Conservation (phyloP, 371 early-diverging fungal species). For the Basidiobolus meristosporus region DNA sequence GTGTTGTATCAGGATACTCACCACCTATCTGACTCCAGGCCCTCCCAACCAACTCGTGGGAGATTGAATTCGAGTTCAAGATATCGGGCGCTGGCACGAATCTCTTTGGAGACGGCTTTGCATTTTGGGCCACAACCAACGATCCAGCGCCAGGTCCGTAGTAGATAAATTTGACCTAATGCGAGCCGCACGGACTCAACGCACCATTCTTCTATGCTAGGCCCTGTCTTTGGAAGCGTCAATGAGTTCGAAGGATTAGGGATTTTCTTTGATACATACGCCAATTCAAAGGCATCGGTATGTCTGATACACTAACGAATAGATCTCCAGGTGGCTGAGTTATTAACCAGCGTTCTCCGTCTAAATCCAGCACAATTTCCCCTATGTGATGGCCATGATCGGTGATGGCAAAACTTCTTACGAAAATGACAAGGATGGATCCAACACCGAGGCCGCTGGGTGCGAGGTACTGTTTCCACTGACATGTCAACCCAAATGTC, state of each 20-base stretch:
- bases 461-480: conserved; percentile 38
- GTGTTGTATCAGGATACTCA: neutral
- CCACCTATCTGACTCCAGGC: conserved; percentile 15
- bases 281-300: conserved; percentile 66
- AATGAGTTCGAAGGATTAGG: conserved; percentile 85
- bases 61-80: conserved; percentile 82
- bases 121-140: conserved; percentile 65
- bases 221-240: conserved; percentile 84
- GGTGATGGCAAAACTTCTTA: conserved; percentile 76
- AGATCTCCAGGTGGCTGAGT: neutral
- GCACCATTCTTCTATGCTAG: conserved; percentile 7
- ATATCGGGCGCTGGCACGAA: conserved; percentile 42
- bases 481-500: too few relatives aligned
- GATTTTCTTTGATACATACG: conserved; percentile 89
- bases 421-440: conserved; percentile 68
- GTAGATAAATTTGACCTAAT: neutral
- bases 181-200: too few relatives aligned
- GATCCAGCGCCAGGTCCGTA: conserved; percentile 19
- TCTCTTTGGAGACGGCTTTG: conserved; percentile 81
- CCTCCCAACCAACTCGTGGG: conserved; percentile 52
- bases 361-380: conserved; percentile 32
- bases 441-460: conserved; percentile 34
- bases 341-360: neutral
- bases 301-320: conserved; percentile 1
- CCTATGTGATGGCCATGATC: conserved; percentile 81